phyloP scores from a whole-genome alignment of 805 yeast genomes.

The Yarrowia deformans region DNA sequence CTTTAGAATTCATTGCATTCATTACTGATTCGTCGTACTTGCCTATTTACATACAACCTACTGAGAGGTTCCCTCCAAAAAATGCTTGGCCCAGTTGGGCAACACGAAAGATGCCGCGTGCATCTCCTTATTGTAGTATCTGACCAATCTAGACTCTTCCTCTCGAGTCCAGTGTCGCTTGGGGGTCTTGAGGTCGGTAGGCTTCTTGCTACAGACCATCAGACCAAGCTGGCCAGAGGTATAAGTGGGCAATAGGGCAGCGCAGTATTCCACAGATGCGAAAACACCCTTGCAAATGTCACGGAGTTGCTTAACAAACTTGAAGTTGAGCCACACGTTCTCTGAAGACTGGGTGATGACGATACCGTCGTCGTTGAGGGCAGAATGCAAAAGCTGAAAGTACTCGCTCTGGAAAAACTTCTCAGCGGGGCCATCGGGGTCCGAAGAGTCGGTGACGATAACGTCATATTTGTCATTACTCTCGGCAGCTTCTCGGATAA shows the following conservation, averaged over 20 bases:
- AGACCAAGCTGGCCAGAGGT: conserved; percentile 98
- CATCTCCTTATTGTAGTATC: conserved; percentile 82
- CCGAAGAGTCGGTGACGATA: conserved; percentile 90
- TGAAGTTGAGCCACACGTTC: conserved; percentile 90
- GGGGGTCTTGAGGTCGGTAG: conserved; percentile 72
- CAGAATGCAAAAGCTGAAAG: conserved; percentile 69
- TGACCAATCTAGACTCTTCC: conserved; percentile 69
- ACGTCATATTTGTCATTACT: conserved; percentile 67
- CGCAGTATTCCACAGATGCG: conserved; percentile 90
- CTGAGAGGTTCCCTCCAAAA: conserved; percentile 46
- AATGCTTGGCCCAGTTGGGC: conserved; percentile 86
- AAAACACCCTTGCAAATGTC: conserved; percentile 81
- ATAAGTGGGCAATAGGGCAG: conserved; percentile 93
- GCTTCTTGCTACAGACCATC: conserved; percentile 86
- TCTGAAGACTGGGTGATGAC: conserved; percentile 86
- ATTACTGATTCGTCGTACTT: background rate
- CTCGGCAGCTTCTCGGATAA: conserved; percentile 55
- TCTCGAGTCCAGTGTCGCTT: conserved; percentile 67
- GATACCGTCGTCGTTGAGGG: conserved; percentile 68
- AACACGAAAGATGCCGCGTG: conserved; percentile 89
- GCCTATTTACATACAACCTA: conserved; percentile 1
- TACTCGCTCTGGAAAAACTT: conserved; percentile 81
- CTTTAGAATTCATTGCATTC: background rate
- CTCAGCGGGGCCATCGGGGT: conserved; percentile 96
- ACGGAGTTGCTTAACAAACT: conserved; percentile 81